Percentiles rank a stretch among this genome's conserved stretches.
phyloP scores from a whole-genome alignment of 2,329 filamentous ascomycete species.

The Lecanoromycetidae sp. region DNA sequence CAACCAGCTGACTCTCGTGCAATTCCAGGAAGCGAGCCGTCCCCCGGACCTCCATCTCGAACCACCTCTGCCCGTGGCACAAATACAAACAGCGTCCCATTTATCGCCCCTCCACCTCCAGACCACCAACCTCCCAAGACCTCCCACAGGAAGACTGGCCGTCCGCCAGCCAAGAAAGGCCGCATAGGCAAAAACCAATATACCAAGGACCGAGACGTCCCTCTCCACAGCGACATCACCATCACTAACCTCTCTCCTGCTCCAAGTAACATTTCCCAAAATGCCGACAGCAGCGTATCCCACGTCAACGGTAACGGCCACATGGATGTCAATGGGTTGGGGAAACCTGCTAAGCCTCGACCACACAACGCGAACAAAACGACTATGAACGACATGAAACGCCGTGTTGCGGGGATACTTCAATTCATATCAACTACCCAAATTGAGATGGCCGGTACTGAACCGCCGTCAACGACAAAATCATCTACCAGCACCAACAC shows the following conservation, averaged over 20 bases:
- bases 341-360: constrained; percentile 49
- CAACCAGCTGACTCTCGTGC: background rate
- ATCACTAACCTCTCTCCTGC: constrained; percentile 25
- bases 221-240: constrained; percentile 28
- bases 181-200: constrained; percentile 69
- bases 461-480: constrained; percentile 27
- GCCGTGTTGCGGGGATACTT: constrained; percentile 69
- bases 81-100: constrained; percentile 24
- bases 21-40: constrained; percentile 24
- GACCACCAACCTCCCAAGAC: constrained; percentile 25
- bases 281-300: constrained; percentile 16
- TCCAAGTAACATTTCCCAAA: constrained; percentile 24
- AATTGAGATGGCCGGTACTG: constrained; percentile 56
- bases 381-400: constrained; percentile 79
- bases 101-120: constrained; percentile 33
- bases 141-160: constrained; percentile 42
- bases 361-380: constrained; percentile 47
- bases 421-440: constrained; percentile 86
- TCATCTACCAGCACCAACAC: constrained; percentile 9
- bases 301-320: constrained; percentile 16
- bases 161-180: constrained; percentile 52
- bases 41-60: constrained; percentile 51
- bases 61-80: constrained; percentile 29
- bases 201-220: constrained; percentile 58
- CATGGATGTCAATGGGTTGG: constrained; percentile 36